phyloP scores from a whole-genome alignment of 768 basidiomycete species.

The Lentinula boryana region DNA sequence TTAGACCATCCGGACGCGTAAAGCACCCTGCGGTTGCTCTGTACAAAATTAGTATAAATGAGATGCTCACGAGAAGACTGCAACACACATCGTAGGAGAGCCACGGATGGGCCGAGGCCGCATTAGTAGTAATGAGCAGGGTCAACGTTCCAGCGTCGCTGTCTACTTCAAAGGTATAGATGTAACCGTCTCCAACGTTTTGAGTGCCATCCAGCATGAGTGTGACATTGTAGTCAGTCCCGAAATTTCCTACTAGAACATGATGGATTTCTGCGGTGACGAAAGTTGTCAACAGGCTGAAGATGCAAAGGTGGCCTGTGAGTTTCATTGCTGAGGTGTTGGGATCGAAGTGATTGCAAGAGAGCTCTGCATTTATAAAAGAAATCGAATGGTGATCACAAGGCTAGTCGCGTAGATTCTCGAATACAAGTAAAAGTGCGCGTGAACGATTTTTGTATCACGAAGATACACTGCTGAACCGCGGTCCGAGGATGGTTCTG shows the following conservation, averaged over 20 bases:
- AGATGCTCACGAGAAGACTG: slow-evolving; percentile 2
- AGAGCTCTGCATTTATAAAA: background rate
- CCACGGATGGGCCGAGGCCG: slow-evolving; percentile 17
- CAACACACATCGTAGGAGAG: slow-evolving; percentile 14
- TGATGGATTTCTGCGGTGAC: slow-evolving; percentile 9
- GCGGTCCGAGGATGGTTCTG: background rate
- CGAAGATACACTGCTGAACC: background rate
- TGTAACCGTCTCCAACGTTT: slow-evolving; percentile 13
- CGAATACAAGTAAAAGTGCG: too few species aligned
- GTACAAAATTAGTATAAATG: background rate
- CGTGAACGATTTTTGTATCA: background rate
- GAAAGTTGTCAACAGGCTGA: background rate
- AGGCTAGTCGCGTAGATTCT: background rate
- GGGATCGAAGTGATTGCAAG: background rate
- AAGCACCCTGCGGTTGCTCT: slow-evolving; percentile 12
- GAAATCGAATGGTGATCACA: background rate
- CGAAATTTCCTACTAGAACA: slow-evolving; percentile 16
- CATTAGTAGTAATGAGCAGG: slow-evolving; percentile 11
- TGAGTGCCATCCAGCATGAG: slow-evolving; percentile 16
- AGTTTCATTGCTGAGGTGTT: background rate
- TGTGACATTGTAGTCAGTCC: slow-evolving; percentile 15
- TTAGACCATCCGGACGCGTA: slow-evolving; percentile 17
- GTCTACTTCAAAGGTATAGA: slow-evolving; percentile 14
- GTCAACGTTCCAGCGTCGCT: slow-evolving; percentile 8
- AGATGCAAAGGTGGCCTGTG: too few species aligned